Base-by-base conservation (phyloP, 208 protist species). In the Leishmania mexicana region DNA sequence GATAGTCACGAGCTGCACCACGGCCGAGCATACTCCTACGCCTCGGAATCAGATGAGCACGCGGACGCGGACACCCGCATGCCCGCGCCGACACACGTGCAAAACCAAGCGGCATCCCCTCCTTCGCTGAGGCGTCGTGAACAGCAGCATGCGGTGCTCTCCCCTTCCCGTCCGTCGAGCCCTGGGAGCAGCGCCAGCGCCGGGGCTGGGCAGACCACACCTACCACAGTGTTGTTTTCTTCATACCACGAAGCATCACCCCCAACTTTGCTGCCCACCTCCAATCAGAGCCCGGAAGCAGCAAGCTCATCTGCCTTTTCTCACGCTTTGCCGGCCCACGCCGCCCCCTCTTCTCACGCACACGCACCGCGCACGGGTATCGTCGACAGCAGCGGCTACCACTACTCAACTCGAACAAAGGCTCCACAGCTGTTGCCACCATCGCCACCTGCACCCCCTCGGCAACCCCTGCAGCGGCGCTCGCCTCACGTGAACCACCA, bases 21-120 rank as follows among this genome's bases (percentile, higher is more conserved):
- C 49, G 78, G 73, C 49, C 81, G 85, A 15, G 64, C 51, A 57
- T 79, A 51, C 21, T 88, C 85, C 13, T 88, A 70, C 51, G 47
- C 51, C 70, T 88, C 81, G 53, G 81, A 85, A 7, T 35, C 62
- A 24, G 83, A 79, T 68, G 75, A 38, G 4, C 58, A 7, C 21
- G 75, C 71, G 21, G 62, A 78, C 65, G 80, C 62, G 5, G 78
- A 79, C 73, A 76, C 71, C n/a, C 64, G 49, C 21, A 79, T 79
- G 73, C 82, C 82, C 47, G 73, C 58, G 28, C 78, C 73, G 2
- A 68, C 2, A 49, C 65, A 19, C 72, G 64, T 78, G 49, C 10
- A 42, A 38, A 10, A 19, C 7, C 72, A 42, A 24, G 47, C 72
- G 19, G 72, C 49, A 8, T 60, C 49, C 28, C 19, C 72, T 28